These are phyloP conservation scores for Neoascochyta sp. DNA, from an alignment of 2,329 filamentous ascomycete species.

Conservation along the genomic window DNA sequence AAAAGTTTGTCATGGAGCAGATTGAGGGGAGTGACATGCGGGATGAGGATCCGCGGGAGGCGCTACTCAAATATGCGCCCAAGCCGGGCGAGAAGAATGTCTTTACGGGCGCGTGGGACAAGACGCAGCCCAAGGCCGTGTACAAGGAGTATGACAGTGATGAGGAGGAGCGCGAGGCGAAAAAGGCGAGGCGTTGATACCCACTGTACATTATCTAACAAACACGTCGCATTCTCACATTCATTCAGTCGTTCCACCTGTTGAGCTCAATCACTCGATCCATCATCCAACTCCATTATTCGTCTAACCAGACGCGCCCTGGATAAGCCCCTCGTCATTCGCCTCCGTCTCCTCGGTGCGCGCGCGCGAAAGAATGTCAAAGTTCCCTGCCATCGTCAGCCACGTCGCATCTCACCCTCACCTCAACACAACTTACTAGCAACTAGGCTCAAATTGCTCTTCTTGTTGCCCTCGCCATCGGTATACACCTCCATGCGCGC, in stretches of 20 bases:
- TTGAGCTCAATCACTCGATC: not conserved
- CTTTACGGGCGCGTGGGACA: slow-evolving; percentile 90
- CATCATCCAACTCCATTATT: slow-evolving; percentile 1
- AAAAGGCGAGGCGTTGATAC: slow-evolving; percentile 45
- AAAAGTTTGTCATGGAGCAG: slow-evolving; percentile 80
- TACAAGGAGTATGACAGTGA: slow-evolving; percentile 88
- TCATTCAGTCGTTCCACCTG: too few relatives aligned
- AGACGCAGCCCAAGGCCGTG: slow-evolving; percentile 86
- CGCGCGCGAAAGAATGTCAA: slow-evolving; percentile 32
- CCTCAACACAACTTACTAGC: slow-evolving; percentile 63
- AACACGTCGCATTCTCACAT: too few relatives aligned
- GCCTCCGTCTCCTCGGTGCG: slow-evolving; percentile 20
- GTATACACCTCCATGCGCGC: slow-evolving; percentile 62
- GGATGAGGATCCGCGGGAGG: slow-evolving; percentile 93
- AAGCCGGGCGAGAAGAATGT: slow-evolving; percentile 88
- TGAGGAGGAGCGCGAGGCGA: slow-evolving; percentile 69
- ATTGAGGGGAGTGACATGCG: slow-evolving; percentile 90
- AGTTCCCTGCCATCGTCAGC: slow-evolving; percentile 22
- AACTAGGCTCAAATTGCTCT: slow-evolving; percentile 62
- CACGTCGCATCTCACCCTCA: not conserved
- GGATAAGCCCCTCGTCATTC: slow-evolving; percentile 35
- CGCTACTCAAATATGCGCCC: slow-evolving; percentile 89
- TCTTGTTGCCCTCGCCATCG: slow-evolving; percentile 64
- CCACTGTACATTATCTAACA: too few relatives aligned
- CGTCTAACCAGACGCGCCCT: slow-evolving; percentile 22